These are phyloP conservation scores for Blastobotrys chiropterorum DNA, from an alignment of 805 yeast genomes.

Conservation along the genomic window DNA sequence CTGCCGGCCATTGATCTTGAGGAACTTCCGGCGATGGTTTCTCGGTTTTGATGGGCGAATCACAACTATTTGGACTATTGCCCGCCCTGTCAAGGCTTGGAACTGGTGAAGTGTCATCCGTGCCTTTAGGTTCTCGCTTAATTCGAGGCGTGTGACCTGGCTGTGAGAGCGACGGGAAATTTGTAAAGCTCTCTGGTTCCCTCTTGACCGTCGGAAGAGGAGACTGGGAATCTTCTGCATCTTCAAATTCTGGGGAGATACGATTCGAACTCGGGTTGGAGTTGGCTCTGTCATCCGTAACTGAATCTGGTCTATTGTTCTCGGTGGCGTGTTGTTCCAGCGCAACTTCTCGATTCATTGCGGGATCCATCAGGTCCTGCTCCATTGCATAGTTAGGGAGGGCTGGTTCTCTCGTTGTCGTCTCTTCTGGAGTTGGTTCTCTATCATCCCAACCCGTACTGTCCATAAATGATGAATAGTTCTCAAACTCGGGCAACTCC, in stretches of 20 bases:
- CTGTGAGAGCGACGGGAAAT: too few relatives aligned
- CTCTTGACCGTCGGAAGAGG: not conserved
- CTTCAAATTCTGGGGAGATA: not conserved
- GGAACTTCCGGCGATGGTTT: not conserved
- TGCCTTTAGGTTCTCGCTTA: not conserved
- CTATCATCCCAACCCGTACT: too few relatives aligned
- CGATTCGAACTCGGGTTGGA: not conserved
- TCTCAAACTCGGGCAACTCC: too few relatives aligned
- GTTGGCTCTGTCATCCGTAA: not conserved
- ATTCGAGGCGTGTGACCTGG: constrained; percentile 6
- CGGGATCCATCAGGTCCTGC: too few relatives aligned
- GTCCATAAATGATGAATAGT: too few relatives aligned
- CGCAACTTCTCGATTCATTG: too few relatives aligned
- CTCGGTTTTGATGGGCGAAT: constrained; percentile 10
- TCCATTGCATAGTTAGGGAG: too few relatives aligned
- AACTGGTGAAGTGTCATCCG: constrained; percentile 10
- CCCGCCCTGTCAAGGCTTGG: constrained; percentile 13
- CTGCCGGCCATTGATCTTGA: constrained; percentile 1
- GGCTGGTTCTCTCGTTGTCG: too few relatives aligned
- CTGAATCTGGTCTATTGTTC: constrained; percentile 1
- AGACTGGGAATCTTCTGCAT: not conserved
- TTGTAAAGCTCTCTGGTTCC: too few relatives aligned
- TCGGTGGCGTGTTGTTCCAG: constrained; percentile 1
- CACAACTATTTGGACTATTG: constrained; percentile 8
- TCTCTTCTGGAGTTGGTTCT: too few relatives aligned